Conservation (phyloP, 2,329 filamentous ascomycete species). For the Scedosporium aurantiacum region DNA sequence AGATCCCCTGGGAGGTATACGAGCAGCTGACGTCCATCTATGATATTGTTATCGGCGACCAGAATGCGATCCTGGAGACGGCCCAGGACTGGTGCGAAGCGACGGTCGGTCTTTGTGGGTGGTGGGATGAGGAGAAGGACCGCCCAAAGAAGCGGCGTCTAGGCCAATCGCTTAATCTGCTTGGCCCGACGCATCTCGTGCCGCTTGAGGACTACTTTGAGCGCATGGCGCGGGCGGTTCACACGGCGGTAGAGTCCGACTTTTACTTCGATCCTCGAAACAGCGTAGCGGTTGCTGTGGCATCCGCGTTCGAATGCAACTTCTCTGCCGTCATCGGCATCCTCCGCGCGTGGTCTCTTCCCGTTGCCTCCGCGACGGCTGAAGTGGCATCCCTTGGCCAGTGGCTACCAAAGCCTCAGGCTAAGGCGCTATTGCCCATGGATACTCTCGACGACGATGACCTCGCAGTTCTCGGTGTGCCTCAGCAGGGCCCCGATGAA, state of each 20-base stretch:
- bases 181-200: conserved; percentile 5
- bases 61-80: conserved; percentile 62
- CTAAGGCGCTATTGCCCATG: conserved; percentile 42
- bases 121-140: conserved; percentile 93
- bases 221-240: conserved; percentile 61
- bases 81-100: conserved; percentile 91
- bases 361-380: conserved; percentile 64
- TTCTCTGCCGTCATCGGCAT: conserved; percentile 64
- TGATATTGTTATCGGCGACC: conserved; percentile 65
- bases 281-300: conserved; percentile 68
- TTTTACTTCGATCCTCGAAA: conserved; percentile 69
- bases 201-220: conserved; percentile 56
- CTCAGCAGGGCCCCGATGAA: conserved; percentile 45
- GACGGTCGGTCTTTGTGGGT: conserved; percentile 68
- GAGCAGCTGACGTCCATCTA: conserved; percentile 75
- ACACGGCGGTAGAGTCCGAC: conserved; percentile 55
- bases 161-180: conserved; percentile 19
- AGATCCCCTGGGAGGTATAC: conserved; percentile 83
- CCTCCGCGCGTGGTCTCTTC: conserved; percentile 68
- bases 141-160: conserved; percentile 29
- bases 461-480: conserved; percentile 68
- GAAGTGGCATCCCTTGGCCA: conserved; percentile 75
- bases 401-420: conserved; percentile 60
- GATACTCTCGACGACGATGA: conserved; percentile 65
- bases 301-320: conserved; percentile 73